Evolutionary conservation across 805 yeast genomes (phyloP).

Genomic region (Phaffomyces thermotolerans): DNA sequence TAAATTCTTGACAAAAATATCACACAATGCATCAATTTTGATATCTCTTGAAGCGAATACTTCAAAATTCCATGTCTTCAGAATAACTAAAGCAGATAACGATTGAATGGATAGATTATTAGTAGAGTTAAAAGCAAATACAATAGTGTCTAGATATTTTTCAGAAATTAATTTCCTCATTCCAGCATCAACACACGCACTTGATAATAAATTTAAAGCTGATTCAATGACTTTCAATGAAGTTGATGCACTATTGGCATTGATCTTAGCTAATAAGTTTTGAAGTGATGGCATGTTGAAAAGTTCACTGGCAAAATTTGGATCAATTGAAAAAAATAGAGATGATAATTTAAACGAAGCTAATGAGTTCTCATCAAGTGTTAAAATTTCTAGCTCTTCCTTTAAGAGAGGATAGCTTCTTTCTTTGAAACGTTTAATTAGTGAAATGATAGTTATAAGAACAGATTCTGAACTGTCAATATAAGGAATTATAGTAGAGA

Average conservation of each 20-base stretch:
- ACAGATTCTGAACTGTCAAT: constrained; percentile 9
- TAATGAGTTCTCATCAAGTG: constrained; percentile 20
- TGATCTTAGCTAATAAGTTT: constrained; percentile 16
- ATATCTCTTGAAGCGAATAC: constrained; percentile 26
- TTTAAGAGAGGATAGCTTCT: constrained; percentile 9
- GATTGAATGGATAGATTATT: constrained; percentile 21
- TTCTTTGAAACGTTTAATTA: constrained; percentile 7
- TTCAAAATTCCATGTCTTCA: constrained; percentile 48
- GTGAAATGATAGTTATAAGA: constrained; percentile 10
- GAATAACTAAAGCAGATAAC: constrained; percentile 38
- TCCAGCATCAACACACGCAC: constrained; percentile 44
- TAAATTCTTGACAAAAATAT: constrained; percentile 21
- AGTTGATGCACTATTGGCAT: constrained; percentile 1
- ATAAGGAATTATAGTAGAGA: constrained; percentile 9
- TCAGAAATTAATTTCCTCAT: constrained; percentile 41
- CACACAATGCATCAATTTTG: constrained; percentile 26
- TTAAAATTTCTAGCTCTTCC: constrained; percentile 14
- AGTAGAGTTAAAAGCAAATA: constrained; percentile 27
- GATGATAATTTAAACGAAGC: constrained; percentile 18
- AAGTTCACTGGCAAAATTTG: constrained; percentile 9
- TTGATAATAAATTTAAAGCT: constrained; percentile 32
- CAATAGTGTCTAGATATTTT: constrained; percentile 35
- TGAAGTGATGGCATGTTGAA: constrained; percentile 25
- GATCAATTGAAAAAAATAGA: constrained; percentile 12
- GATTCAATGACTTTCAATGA: constrained; percentile 14